Base-by-base conservation (phyloP, 2,329 filamentous ascomycete species). In the Trichoderma sp. region DNA sequence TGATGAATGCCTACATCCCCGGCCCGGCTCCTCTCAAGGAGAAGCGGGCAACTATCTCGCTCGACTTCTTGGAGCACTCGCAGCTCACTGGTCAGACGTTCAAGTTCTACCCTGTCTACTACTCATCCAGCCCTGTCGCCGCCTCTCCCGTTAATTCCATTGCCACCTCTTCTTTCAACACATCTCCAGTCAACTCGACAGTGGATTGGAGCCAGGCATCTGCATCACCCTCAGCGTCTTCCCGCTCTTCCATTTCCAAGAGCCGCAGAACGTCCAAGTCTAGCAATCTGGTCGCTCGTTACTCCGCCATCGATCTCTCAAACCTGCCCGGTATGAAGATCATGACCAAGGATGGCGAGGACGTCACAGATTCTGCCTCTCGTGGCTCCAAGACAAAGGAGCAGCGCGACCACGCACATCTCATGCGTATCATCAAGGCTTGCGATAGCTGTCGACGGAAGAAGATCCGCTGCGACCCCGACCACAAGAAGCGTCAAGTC, bases 371-470 rank as follows among this genome's bases (percentile, higher is more conserved):
- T 76, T 83, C 84, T 66, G 86, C 86, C 15, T 87, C 86, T 17
- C 83, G 87, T 45, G 87, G 87, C 37, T 87, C 84, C 76, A 90
- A 89, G 80, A 88, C 88, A 63, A 88, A 88, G 81, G 87, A 89
- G 80, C 87, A 90, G 80, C 84, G 88, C 37, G 87, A 89, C 64
- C 88, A 89, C 73, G 88, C 88, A 6, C 87, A 89, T 71, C 78
- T 89, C 56, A 90, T 90, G 86, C 82, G 88, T 69, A 87, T 88
- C 74, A 86, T 89, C 75, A 89, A 89, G 79, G 88, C 88, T n/a
- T 90, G 88, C 75, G 85, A 88, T 52, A 80, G 81, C 69, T 90
- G 88, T 80, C 80, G 82, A 69, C 82, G 80, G 75, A 90, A 89
- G 83, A 90, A 90, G 84, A 82, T 86, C 48, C 84, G 86, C 54